A percentile compares a stretch with the other conserved stretches of the same genome.
Conservation (phyloP, 1,139 yeast species). For the Insectozyma bohioensis region DNA sequence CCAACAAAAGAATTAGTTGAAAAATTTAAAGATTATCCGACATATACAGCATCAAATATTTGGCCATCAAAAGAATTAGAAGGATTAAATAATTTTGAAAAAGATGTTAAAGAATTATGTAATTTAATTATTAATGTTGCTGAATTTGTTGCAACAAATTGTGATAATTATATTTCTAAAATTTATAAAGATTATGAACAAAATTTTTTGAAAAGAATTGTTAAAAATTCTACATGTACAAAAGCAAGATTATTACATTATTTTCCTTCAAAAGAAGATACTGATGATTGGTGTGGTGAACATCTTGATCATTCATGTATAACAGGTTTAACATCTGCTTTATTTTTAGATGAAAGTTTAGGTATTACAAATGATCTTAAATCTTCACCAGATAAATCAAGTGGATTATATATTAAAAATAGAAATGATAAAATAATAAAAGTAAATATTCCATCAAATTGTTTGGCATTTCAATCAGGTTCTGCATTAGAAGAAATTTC, state of each 20-base stretch:
- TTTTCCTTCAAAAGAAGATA: conserved; percentile 29
- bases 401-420: conserved; percentile 53
- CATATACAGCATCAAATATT: conserved; percentile 51
- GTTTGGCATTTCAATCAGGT: conserved; percentile 66
- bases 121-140: conserved; percentile 53
- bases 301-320: conserved; percentile 64
- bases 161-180: conserved; percentile 46
- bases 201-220: conserved; percentile 45
- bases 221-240: conserved; percentile 51
- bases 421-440: conserved; percentile 47
- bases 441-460: conserved; percentile 55
- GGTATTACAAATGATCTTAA: conserved; percentile 23
- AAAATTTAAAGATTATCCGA: conserved; percentile 33
- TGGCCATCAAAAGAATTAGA: conserved; percentile 44
- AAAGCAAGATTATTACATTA: conserved; percentile 63
- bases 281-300: conserved; percentile 62
- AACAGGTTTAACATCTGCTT: conserved; percentile 60
- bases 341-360: conserved; percentile 44
- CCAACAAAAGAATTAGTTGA: conserved; percentile 34
- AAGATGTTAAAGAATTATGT: conserved; percentile 39
- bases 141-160: conserved; percentile 49
- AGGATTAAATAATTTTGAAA: conserved; percentile 28
- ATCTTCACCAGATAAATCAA: conserved; percentile 41
- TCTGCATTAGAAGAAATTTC: conserved; percentile 58
- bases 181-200: conserved; percentile 27